Conservation (phyloP, 2,329 filamentous ascomycete genomes). For the Exophiala sp. region DNA sequence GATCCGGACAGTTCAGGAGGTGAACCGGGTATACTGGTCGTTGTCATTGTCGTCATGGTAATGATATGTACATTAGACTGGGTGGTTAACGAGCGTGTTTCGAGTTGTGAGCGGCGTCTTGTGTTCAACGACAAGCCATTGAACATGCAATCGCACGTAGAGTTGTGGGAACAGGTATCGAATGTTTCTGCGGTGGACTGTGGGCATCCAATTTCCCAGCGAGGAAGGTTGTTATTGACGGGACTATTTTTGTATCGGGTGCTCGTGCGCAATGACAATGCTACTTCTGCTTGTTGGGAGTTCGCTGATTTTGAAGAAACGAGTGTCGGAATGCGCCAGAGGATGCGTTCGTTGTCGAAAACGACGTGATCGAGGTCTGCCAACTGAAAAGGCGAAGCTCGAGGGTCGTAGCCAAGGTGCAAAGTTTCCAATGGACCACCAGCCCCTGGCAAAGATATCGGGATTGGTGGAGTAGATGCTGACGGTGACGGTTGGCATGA, state of each 20-base stretch:
- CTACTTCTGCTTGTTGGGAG: constrained; percentile 9
- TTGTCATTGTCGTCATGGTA: constrained; percentile 43
- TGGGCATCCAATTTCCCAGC: constrained; percentile 21
- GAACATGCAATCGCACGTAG: constrained; percentile 7
- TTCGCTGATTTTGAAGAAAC: constrained; percentile 11
- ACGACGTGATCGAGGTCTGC: constrained; percentile 39
- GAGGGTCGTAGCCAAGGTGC: constrained; percentile 19
- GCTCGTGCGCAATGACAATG: constrained; percentile 4
- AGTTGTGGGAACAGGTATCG: constrained; percentile 9
- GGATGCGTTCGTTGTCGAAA: constrained; percentile 33
- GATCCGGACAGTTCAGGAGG: constrained; percentile 77
- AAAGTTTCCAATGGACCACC: constrained; percentile 17
- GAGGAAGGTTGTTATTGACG: constrained; percentile 14
- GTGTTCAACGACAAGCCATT: constrained; percentile 16
- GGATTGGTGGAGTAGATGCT: constrained; percentile 14
- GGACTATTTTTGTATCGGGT: not conserved
- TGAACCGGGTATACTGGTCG: constrained; percentile 56
- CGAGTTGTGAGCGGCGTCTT: constrained; percentile 11
- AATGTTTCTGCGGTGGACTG: constrained; percentile 7
- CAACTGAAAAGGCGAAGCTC: constrained; percentile 18
- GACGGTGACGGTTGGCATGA: constrained; percentile 19
- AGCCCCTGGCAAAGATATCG: constrained; percentile 19
- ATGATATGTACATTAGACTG: constrained; percentile 22
- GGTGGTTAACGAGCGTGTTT: constrained; percentile 15
- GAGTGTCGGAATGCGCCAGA: constrained; percentile 19